phyloP scores from a whole-genome alignment of 1,139 yeast genomes.

The Saccharomyces hybrid region DNA sequence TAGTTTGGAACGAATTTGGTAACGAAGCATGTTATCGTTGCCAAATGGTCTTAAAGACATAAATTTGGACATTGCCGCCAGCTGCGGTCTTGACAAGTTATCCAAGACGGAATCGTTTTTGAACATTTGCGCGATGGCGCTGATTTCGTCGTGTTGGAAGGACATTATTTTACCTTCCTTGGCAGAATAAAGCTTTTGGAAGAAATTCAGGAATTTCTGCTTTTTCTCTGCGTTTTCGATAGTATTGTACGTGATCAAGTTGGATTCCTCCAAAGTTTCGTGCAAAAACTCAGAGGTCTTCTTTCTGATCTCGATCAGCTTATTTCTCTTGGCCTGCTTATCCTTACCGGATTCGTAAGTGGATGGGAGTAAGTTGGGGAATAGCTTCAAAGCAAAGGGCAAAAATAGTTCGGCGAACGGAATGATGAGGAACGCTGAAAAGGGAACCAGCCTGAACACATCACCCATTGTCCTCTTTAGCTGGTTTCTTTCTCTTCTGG shows the following conservation, averaged over 20 bases:
- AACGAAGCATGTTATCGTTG: slow-evolving; percentile 82
- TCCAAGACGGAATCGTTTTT: slow-evolving; percentile 92
- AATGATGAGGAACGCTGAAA: slow-evolving; percentile 78
- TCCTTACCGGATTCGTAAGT: slow-evolving; percentile 81
- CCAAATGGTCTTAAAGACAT: slow-evolving; percentile 92
- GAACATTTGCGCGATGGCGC: slow-evolving; percentile 78
- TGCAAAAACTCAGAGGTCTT: slow-evolving; percentile 77
- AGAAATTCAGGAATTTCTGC: slow-evolving; percentile 70
- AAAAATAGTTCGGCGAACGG: slow-evolving; percentile 92
- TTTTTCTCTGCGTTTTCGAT: slow-evolving; percentile 51
- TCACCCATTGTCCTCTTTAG: slow-evolving; percentile 81
- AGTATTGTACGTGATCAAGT: slow-evolving; percentile 35
- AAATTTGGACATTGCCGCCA: slow-evolving; percentile 89
- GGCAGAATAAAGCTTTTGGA: slow-evolving; percentile 56
- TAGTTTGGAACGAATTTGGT: slow-evolving; percentile 85
- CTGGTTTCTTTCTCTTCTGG: slow-evolving; percentile 86
- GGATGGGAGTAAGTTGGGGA: slow-evolving; percentile 90
- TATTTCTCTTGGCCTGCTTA: slow-evolving; percentile 58
- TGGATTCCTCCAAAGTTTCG: slow-evolving; percentile 61
- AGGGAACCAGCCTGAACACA: slow-evolving; percentile 82
- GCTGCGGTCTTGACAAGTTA: slow-evolving; percentile 83
- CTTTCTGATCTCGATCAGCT: slow-evolving; percentile 65
- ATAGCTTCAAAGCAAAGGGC: slow-evolving; percentile 81
- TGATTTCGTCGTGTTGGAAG: slow-evolving; percentile 56
- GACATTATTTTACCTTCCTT: slow-evolving; percentile 38